Evolutionary conservation across 163 green algal genomes (phyloP).

Genomic region (Chlorella variabilis): DNA sequence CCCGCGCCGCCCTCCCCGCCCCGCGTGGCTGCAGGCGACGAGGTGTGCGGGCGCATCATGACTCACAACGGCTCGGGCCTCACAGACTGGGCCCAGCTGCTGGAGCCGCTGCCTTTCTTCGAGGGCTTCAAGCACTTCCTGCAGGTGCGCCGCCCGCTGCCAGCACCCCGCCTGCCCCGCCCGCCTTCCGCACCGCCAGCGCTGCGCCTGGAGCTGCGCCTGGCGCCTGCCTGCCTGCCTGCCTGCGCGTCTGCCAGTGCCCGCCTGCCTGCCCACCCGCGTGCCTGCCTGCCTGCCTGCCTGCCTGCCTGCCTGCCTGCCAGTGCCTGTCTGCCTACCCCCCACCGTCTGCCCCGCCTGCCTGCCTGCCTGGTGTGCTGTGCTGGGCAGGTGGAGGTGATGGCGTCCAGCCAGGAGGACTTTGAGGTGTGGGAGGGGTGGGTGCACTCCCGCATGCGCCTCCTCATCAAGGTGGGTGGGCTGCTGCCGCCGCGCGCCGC

Average conservation of each 20-base stretch:
- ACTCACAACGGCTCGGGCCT: not conserved
- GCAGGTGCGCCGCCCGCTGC: slow-evolving; percentile 63
- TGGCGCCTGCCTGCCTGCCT: too few species aligned
- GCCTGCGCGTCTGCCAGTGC: too few species aligned
- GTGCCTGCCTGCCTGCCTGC: too few species aligned
- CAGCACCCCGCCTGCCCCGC: too few species aligned
- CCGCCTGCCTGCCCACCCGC: too few species aligned
- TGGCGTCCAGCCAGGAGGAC: slow-evolving; percentile 63
- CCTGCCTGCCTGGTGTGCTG: slow-evolving; percentile 46
- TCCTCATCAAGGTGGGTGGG: slow-evolving; percentile 63
- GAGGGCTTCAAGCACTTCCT: slow-evolving; percentile 82
- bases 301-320: too few species aligned
- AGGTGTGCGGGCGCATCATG: slow-evolving; percentile 67
- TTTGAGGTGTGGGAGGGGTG: slow-evolving; percentile 85
- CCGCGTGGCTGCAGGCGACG: slow-evolving; percentile 59
- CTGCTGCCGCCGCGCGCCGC: too few species aligned
- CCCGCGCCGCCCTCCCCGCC: not conserved
- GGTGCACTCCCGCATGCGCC: slow-evolving; percentile 76
- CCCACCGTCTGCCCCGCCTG: too few species aligned
- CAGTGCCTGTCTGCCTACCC: too few species aligned
- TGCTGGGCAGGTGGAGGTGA: slow-evolving; percentile 77
- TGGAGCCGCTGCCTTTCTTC: slow-evolving; percentile 87
- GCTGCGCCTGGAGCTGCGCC: too few species aligned
- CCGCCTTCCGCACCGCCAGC: too few species aligned
- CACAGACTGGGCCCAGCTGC: slow-evolving; percentile 76